A percentile compares a stretch with the other conserved stretches of the same genome.
Evolutionary conservation across 352 stramenopile genomes (phyloP).

Genomic region (Halophytophthora polymorphica): DNA sequence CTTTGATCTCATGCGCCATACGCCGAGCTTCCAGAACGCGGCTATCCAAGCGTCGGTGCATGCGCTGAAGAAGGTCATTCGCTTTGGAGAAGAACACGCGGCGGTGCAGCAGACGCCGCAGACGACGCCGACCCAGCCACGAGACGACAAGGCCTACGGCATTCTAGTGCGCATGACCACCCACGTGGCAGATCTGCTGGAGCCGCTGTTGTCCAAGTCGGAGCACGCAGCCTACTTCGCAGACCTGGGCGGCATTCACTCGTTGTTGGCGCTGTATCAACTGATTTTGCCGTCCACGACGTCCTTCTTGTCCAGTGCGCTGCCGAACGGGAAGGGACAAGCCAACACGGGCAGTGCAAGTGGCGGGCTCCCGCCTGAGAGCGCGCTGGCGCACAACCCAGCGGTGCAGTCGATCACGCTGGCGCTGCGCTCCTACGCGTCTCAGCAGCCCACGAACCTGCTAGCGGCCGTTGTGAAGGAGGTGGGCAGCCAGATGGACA

Average conservation of each 20-base stretch:
- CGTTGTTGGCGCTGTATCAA: constrained; percentile 88
- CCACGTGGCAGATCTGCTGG: constrained; percentile 91
- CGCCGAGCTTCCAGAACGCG: constrained; percentile 81
- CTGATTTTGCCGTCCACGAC: constrained; percentile 83
- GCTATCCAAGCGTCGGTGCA: constrained; percentile 88
- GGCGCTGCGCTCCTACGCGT: constrained; percentile 85
- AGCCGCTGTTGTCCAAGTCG: constrained; percentile 93
- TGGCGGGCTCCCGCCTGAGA: constrained; percentile 10
- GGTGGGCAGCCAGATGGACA: constrained; percentile 50
- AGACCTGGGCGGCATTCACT: constrained; percentile 84
- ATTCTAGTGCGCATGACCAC: constrained; percentile 62
- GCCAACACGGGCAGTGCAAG: constrained; percentile 1
- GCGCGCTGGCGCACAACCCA: constrained; percentile 72
- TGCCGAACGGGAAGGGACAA: constrained; percentile 23
- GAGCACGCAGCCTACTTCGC: constrained; percentile 92
- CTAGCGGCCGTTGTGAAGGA: constrained; percentile 64
- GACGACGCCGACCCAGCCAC: constrained; percentile 4
- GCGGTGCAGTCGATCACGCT: constrained; percentile 87
- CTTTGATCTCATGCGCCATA: constrained; percentile 96
- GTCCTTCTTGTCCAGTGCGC: constrained; percentile 68
- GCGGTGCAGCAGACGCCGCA: constrained; percentile 7
- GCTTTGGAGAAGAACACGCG: constrained; percentile 66
- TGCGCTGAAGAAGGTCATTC: constrained; percentile 89
- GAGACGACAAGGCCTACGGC: constrained; percentile 24
- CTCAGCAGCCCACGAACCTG: constrained; percentile 86